Percentiles rank a stretch among this genome's conserved stretches.
These are phyloP conservation scores for Ceratobasidium sp. DNA, from an alignment of 1,284 basidiomycete species.

Conservation along the genomic window DNA sequence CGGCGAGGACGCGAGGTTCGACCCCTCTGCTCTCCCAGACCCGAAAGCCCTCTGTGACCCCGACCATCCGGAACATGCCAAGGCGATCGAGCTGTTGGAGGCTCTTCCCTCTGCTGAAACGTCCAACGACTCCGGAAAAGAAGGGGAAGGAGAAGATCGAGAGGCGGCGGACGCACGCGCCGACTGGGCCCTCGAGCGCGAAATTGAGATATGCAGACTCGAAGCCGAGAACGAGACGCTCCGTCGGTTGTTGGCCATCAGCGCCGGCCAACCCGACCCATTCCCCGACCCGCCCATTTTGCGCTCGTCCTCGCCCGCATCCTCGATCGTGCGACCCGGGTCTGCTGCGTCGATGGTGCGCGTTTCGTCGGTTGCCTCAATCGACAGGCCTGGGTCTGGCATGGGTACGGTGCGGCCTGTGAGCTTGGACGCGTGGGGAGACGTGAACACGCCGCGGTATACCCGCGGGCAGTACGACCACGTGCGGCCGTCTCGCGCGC, in stretches of 20 bases:
- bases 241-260: conserved; percentile 75
- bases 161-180: conserved; percentile 57
- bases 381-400: conserved; percentile 34
- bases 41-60: conserved; percentile 45
- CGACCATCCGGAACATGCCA: conserved; percentile 39
- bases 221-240: conserved; percentile 84
- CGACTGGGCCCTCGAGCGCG: conserved; percentile 88
- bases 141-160: conserved; percentile 47
- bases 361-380: conserved; percentile 10
- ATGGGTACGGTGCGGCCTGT: conserved; percentile 39
- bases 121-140: conserved; percentile 48
- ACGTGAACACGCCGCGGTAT: conserved; percentile 37
- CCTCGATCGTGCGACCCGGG: conserved; percentile 6
- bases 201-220: conserved; percentile 81
- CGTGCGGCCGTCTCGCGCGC: conserved; percentile 31
- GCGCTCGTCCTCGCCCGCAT: conserved; percentile 6
- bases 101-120: conserved; percentile 20
- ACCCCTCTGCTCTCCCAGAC: conserved; percentile 46
- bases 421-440: conserved; percentile 34
- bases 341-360: conserved; percentile 33
- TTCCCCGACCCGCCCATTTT: conserved; percentile 23
- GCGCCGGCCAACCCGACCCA: conserved; percentile 50
- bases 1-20: conserved; percentile 65
- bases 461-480: conserved; percentile 41
- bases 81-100: conserved; percentile 38